Evolutionary conservation across 805 yeast species (phyloP).

Genomic region (Ogataea zsoltii): DNA sequence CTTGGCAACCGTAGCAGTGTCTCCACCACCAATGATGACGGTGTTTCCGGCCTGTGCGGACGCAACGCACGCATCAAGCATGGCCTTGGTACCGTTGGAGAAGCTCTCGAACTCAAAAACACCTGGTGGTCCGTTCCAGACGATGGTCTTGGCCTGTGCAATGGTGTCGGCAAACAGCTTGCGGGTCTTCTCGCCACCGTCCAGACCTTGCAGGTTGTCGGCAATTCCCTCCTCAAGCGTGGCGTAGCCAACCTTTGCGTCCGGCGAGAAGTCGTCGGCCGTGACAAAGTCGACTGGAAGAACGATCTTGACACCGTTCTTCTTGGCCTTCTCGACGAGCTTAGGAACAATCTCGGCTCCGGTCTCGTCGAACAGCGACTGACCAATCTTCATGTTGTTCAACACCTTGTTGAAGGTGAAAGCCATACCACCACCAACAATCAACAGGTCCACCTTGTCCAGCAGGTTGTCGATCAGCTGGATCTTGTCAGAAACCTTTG

Average conservation of each 20-base stretch:
- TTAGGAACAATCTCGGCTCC: slow-evolving; percentile 95
- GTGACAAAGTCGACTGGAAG: slow-evolving; percentile 95
- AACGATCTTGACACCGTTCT: slow-evolving; percentile 88
- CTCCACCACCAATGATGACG: slow-evolving; percentile 99
- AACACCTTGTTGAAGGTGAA: slow-evolving; percentile 97
- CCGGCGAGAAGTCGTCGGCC: slow-evolving; percentile 91
- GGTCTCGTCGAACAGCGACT: slow-evolving; percentile 87
- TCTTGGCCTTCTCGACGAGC: slow-evolving; percentile 94
- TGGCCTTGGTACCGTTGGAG: slow-evolving; percentile 86
- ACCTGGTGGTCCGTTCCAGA: slow-evolving; percentile 99
- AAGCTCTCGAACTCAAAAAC: slow-evolving; percentile 96
- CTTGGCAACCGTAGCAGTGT: slow-evolving; percentile 98
- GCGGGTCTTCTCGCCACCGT: slow-evolving; percentile 88
- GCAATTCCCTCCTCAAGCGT: slow-evolving; percentile 91
- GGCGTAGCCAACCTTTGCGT: slow-evolving; percentile 83
- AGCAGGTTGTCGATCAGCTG: slow-evolving; percentile 96
- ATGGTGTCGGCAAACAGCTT: slow-evolving; percentile 80
- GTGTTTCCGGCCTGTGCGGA: slow-evolving; percentile 88
- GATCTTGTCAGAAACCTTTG: slow-evolving; percentile 98
- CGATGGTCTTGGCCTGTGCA: slow-evolving; percentile 93
- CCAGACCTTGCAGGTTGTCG: slow-evolving; percentile 93
- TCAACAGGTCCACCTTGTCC: slow-evolving; percentile 91
- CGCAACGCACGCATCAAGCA: slow-evolving; percentile 85
- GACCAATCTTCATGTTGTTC: slow-evolving; percentile 83
- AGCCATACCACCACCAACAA: slow-evolving; percentile 99